A percentile compares a stretch with the other conserved stretches of the same genome.
phyloP scores from a whole-genome alignment of 495 filamentous ascomycete species.

The Penicillium manginii region DNA sequence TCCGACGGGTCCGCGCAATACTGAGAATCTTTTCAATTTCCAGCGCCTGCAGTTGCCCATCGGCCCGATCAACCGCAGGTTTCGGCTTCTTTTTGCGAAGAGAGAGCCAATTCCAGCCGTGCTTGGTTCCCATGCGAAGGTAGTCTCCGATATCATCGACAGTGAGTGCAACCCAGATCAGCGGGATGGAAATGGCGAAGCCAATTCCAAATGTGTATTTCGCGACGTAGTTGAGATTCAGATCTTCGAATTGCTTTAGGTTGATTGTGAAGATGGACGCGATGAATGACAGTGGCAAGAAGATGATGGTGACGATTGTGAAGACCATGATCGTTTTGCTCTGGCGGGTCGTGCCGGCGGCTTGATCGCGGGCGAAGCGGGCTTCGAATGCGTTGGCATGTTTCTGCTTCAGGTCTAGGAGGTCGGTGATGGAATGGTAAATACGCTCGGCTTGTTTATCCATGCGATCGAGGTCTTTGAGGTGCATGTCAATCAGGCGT shows the following conservation, averaged over 20 bases:
- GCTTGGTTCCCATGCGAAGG: slow-evolving; percentile 31
- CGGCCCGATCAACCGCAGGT: not conserved
- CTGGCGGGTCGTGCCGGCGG: slow-evolving; percentile 65
- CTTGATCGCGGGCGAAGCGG: slow-evolving; percentile 68
- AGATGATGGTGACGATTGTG: slow-evolving; percentile 72
- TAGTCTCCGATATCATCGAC: slow-evolving; percentile 58
- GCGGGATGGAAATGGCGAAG: slow-evolving; percentile 65
- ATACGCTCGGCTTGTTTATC: slow-evolving; percentile 68
- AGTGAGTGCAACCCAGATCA: slow-evolving; percentile 61
- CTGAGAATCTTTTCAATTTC: slow-evolving; percentile 42
- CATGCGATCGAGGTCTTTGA: slow-evolving; percentile 70
- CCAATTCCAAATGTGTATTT: slow-evolving; percentile 71
- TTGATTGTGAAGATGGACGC: slow-evolving; percentile 70
- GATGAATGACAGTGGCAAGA: slow-evolving; percentile 70
- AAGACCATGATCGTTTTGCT: slow-evolving; percentile 77
- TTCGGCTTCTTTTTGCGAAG: slow-evolving; percentile 9
- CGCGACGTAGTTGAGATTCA: slow-evolving; percentile 60
- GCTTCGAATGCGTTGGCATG: slow-evolving; percentile 74
- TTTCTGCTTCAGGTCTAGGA: slow-evolving; percentile 67
- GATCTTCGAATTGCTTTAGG: slow-evolving; percentile 53
- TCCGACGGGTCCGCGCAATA: slow-evolving; percentile 29
- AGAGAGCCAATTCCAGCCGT: slow-evolving; percentile 34
- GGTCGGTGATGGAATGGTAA: slow-evolving; percentile 64
- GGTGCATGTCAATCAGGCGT: slow-evolving; percentile 61
- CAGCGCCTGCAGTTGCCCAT: slow-evolving; percentile 15